phyloP scores from a whole-genome alignment of 495 filamentous ascomycete genomes.

The Penicillium maclennaniae region DNA sequence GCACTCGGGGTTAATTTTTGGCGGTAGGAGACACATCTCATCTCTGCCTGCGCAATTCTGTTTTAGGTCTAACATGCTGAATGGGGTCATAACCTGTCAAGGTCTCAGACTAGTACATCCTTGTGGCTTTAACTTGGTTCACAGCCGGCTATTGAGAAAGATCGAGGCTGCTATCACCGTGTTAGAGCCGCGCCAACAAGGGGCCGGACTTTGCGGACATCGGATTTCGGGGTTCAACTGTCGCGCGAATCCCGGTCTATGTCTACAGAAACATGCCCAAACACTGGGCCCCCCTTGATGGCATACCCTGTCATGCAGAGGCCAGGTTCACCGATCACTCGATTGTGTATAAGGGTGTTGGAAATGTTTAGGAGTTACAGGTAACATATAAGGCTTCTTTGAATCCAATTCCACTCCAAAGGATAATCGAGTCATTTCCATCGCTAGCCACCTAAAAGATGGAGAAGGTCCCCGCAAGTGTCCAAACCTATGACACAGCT shows the following conservation, averaged over 20 bases:
- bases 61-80: neutral
- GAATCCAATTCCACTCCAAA: too few relatives aligned
- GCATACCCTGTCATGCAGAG: too few relatives aligned
- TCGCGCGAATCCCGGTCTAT: neutral
- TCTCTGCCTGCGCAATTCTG: neutral
- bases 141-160: neutral
- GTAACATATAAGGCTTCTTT: neutral
- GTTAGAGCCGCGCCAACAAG: too few relatives aligned
- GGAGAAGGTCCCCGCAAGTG: neutral
- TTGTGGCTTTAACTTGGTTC: neutral
- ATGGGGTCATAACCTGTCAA: neutral
- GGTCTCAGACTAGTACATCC: neutral
- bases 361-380: neutral
- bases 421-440: too few relatives aligned
- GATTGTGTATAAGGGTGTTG: neutral
- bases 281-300: neutral
- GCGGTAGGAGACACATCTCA: neutral
- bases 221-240: slow-evolving; percentile 11
- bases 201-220: neutral
- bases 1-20: neutral
- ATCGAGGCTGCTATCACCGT: neutral
- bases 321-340: neutral
- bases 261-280: neutral
- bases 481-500: neutral
- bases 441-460: neutral